Conservation (phyloP, 2,329 filamentous ascomycete species). For the Fusarium duplospermum region DNA sequence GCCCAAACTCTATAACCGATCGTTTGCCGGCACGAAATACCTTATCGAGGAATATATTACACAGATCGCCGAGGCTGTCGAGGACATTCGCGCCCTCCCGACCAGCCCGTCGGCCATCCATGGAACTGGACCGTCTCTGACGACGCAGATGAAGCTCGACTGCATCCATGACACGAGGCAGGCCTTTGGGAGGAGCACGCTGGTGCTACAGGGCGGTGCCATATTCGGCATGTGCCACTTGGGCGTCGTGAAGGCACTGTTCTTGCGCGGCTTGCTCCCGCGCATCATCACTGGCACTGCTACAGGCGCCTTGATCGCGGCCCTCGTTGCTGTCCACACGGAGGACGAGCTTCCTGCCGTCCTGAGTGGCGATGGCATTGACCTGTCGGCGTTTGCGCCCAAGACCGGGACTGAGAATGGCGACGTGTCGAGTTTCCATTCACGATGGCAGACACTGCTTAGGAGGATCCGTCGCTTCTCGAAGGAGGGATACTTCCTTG, state of each 20-base stretch:
- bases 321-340: constrained; percentile 86
- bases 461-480: constrained; percentile 77
- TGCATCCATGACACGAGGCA: constrained; percentile 88
- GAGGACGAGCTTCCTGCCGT: constrained; percentile 85
- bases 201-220: constrained; percentile 89
- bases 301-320: constrained; percentile 89
- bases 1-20: constrained; percentile 83
- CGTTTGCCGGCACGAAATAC: constrained; percentile 89
- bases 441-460: constrained; percentile 68
- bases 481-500: constrained; percentile 83
- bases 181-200: constrained; percentile 85
- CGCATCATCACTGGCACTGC: constrained; percentile 92
- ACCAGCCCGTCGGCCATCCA: constrained; percentile 59
- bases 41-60: constrained; percentile 92
- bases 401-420: constrained; percentile 46
- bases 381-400: constrained; percentile 80
- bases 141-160: constrained; percentile 84
- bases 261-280: constrained; percentile 82
- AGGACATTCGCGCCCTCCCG: constrained; percentile 77
- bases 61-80: constrained; percentile 83
- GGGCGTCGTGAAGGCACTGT: constrained; percentile 89
- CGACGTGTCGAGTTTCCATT: constrained; percentile 50
- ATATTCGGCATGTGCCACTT: constrained; percentile 93
- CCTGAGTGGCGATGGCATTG: constrained; percentile 82
- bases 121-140: constrained; percentile 59